Conservation (phyloP, 2,329 filamentous ascomycete species). For the Dactylellina haptotyla region DNA sequence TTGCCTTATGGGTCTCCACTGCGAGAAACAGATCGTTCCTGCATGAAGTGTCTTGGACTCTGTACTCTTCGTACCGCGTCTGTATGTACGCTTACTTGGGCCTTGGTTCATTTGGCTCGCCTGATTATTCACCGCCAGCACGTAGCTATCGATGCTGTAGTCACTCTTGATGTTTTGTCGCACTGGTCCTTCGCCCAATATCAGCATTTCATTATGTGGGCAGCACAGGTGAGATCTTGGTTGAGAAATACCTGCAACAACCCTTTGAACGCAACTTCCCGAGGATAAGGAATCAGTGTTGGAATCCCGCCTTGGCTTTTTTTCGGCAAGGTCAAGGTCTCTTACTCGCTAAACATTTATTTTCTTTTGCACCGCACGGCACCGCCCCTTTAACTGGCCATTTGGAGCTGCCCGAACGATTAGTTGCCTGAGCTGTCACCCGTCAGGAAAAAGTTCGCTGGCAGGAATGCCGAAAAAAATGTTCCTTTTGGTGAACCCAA, state of each 20-base stretch:
- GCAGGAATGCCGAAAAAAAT: no score
- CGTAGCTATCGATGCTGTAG: neutral
- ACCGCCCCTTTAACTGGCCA: neutral
- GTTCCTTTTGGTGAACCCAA: constrained; percentile 7
- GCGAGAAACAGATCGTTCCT: constrained; percentile 37
- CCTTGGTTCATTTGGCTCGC: no score
- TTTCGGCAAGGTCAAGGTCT: neutral
- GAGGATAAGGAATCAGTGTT: constrained; percentile 20
- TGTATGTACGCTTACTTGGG: no score
- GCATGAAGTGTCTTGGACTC: constrained; percentile 47
- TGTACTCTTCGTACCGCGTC: no score
- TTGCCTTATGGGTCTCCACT: neutral
- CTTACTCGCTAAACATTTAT: constrained; percentile 1
- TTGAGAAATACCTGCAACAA: no score
- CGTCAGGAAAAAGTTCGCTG: no score
- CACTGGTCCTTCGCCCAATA: constrained; percentile 16
- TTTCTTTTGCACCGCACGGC: constrained; percentile 7
- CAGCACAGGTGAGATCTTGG: constrained; percentile 5
- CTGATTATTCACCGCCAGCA: constrained; percentile 29
- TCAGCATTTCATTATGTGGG: constrained; percentile 13
- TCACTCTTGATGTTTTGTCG: constrained; percentile 23
- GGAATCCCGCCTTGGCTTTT: constrained; percentile 43
- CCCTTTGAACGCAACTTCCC: constrained; percentile 47
- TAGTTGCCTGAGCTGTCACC: no score
- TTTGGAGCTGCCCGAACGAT: constrained; percentile 2